Percentiles rank a stretch among this genome's conserved stretches.
Evolutionary conservation across 2,329 filamentous ascomycete species (phyloP).

Genomic region (Ceratocystis variospora): DNA sequence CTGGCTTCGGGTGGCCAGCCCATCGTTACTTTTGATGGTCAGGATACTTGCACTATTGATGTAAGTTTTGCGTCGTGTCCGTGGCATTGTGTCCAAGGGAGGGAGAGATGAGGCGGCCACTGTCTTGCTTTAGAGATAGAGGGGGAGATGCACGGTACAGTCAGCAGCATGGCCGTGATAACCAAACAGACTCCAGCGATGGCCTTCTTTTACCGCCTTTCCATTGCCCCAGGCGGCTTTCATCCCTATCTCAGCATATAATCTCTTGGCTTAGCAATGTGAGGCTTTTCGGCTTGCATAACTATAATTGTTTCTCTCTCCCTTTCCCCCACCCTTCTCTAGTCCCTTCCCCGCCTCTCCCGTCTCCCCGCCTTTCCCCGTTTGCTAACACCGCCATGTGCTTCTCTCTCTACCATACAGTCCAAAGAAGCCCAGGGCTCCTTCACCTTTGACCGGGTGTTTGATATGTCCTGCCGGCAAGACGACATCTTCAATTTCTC

Average conservation of each 20-base stretch:
- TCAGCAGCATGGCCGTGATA: not conserved
- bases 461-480: slow-evolving; percentile 84
- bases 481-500: slow-evolving; percentile 96
- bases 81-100: not conserved
- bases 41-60: slow-evolving; percentile 76
- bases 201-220: not conserved
- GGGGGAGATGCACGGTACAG: not conserved
- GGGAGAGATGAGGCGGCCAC: not conserved
- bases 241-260: not conserved
- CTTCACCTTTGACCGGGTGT: slow-evolving; percentile 96
- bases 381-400: slow-evolving; percentile 22
- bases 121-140: not conserved
- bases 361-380: not conserved
- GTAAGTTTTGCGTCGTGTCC: slow-evolving; percentile 40
- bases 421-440: slow-evolving; percentile 68
- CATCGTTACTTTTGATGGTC: slow-evolving; percentile 75
- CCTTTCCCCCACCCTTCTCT: not conserved
- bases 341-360: not conserved
- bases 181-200: not conserved
- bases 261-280: not conserved
- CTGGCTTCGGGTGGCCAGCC: slow-evolving; percentile 78
- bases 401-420: slow-evolving; percentile 31
- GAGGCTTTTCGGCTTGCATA: not conserved
- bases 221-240: not conserved
- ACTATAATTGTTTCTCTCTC: not conserved